Evolutionary conservation across 1,284 basidiomycete genomes (phyloP).

Genomic region (Coniferiporia sulphurascens): DNA sequence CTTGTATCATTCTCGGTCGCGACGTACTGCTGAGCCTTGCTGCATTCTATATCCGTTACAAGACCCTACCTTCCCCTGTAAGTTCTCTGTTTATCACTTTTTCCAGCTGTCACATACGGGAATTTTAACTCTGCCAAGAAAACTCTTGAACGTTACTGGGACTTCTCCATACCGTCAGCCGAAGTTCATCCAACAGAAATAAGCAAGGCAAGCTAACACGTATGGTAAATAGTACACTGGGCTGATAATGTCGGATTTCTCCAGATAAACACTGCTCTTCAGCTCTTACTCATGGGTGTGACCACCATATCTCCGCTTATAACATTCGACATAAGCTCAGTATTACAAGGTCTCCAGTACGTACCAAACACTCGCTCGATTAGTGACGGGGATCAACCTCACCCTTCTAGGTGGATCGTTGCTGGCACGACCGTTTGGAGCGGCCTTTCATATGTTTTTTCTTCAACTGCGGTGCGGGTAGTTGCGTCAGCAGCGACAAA

Average conservation of each 20-base stretch:
- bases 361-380: constrained; percentile 21
- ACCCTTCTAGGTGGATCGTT: constrained; percentile 64
- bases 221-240: background rate
- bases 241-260: background rate
- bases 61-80: constrained; percentile 83
- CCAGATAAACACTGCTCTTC: constrained; percentile 90
- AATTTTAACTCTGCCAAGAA: constrained; percentile 48
- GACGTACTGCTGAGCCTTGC: constrained; percentile 85
- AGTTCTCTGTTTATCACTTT: constrained; percentile 26
- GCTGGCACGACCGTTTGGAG: constrained; percentile 90
- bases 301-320: constrained; percentile 84
- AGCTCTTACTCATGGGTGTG: constrained; percentile 84
- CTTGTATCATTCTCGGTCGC: constrained; percentile 83
- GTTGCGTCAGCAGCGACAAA: constrained; percentile 6
- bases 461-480: constrained; percentile 63
- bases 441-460: constrained; percentile 84
- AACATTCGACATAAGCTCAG: constrained; percentile 51
- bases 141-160: constrained; percentile 90
- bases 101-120: constrained; percentile 2
- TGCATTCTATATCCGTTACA: constrained; percentile 93
- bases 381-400: background rate
- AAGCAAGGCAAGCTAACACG: constrained; percentile 65
- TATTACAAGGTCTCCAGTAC: constrained; percentile 62
- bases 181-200: constrained; percentile 88
- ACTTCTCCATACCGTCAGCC: constrained; percentile 90